phyloP scores from a whole-genome alignment of 495 filamentous ascomycete species.

The Niebla homalea region DNA sequence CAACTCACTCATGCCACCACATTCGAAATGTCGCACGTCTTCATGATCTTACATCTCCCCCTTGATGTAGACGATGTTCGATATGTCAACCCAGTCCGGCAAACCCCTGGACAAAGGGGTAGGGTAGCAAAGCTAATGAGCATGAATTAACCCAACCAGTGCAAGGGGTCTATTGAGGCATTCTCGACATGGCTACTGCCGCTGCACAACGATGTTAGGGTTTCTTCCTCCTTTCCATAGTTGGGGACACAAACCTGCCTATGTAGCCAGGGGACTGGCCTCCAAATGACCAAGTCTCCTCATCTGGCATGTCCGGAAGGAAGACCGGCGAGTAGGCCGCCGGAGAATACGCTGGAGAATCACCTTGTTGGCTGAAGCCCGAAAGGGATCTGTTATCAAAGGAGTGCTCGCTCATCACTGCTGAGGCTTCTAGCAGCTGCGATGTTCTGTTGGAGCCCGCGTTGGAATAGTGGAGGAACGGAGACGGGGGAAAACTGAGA shows the following conservation, averaged over 20 bases:
- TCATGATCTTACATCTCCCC: too few species aligned
- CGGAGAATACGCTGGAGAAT: conserved; percentile 17
- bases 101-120: too few species aligned
- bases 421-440: conserved; percentile 13
- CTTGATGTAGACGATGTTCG: too few species aligned
- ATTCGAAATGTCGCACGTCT: too few species aligned
- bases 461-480: conserved; percentile 13
- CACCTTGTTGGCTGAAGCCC: conserved; percentile 12
- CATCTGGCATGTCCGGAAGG: conserved; percentile 13
- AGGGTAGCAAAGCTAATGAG: too few species aligned
- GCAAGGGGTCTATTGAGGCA: too few species aligned
- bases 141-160: too few species aligned
- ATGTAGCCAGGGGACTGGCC: conserved; percentile 13
- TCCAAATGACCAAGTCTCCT: conserved; percentile 12
- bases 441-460: conserved; percentile 13
- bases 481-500: conserved; percentile 16
- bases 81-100: too few species aligned
- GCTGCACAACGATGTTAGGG: too few species aligned
- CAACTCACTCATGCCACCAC: too few species aligned
- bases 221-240: neutral
- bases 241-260: conserved; percentile 11
- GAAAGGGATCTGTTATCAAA: conserved; percentile 16
- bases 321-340: conserved; percentile 17
- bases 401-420: conserved; percentile 7
- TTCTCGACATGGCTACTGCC: too few species aligned